Evolutionary conservation across 2,329 filamentous ascomycete species (phyloP).

Genomic region (Fusarium beomiforme): DNA sequence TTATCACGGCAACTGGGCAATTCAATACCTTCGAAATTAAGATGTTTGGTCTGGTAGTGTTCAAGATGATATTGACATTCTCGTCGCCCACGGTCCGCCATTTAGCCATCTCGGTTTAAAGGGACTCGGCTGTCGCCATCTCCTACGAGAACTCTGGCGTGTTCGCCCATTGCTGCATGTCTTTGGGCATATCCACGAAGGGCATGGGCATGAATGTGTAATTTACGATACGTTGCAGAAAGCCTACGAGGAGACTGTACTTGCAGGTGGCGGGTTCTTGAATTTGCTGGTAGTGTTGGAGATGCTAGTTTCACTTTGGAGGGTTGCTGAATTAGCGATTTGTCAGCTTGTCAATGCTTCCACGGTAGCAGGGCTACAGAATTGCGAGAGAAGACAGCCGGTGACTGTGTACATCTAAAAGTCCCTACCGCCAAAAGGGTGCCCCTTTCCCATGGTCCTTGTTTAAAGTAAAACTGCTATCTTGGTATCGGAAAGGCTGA

Average conservation of each 20-base stretch:
- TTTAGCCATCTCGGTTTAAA: conserved; percentile 50
- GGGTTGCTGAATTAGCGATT: not conserved
- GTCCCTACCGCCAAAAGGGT: not conserved
- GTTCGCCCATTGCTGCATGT: conserved; percentile 68
- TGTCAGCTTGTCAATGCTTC: conserved; percentile 19
- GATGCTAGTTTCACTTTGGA: not conserved
- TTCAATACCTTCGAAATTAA: conserved; percentile 50
- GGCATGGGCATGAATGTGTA: conserved; percentile 47
- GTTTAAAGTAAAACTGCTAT: not conserved
- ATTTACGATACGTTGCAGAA: conserved; percentile 44
- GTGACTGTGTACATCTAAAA: not conserved
- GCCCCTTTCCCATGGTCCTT: not conserved
- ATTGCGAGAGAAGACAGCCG: conserved; percentile 5
- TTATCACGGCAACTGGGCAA: conserved; percentile 52
- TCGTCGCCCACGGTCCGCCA: conserved; percentile 53
- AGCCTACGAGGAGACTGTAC: conserved; percentile 29
- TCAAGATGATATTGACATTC: conserved; percentile 46
- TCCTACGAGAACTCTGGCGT: conserved; percentile 60
- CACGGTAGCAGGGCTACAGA: conserved; percentile 8
- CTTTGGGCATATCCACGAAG: conserved; percentile 75
- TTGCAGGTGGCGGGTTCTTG: not conserved
- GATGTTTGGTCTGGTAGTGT: conserved; percentile 44
- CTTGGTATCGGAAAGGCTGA: not conserved
- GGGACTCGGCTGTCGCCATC: conserved; percentile 44
- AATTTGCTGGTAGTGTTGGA: conserved; percentile 6